A percentile compares a stretch with the other conserved stretches of the same genome.
These are phyloP conservation scores for Bryum argenteum DNA, from an alignment of 225 moss, liverwort and hornwort genomes.

Conservation along the genomic window DNA sequence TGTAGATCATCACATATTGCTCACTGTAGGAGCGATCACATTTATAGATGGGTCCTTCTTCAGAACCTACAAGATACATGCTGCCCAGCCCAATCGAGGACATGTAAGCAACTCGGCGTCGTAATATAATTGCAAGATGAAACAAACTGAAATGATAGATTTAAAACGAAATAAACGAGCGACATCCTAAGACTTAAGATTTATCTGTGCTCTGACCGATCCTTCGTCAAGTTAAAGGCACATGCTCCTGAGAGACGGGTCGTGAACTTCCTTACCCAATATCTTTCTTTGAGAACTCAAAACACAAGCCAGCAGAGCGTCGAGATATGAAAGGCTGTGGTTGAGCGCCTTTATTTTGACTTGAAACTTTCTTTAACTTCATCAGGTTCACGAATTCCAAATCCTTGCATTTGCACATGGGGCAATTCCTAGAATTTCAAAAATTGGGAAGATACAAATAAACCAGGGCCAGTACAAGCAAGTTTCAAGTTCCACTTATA, in stretches of 20 bases:
- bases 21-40: slow-evolving; percentile 95
- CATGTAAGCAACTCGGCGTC: slow-evolving; percentile 5
- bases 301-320: slow-evolving; percentile 89
- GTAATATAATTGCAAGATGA: slow-evolving; percentile 17
- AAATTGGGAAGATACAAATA: slow-evolving; percentile 18
- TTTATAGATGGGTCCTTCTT: slow-evolving; percentile 93
- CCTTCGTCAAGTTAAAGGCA: neutral
- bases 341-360: slow-evolving; percentile 82
- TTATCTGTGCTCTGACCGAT: neutral
- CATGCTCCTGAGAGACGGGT: neutral
- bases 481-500: neutral
- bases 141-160: slow-evolving; percentile 4
- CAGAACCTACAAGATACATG: slow-evolving; percentile 91
- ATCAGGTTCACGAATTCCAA: slow-evolving; percentile 90
- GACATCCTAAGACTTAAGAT: neutral
- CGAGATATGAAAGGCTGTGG: slow-evolving; percentile 94
- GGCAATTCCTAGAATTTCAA: slow-evolving; percentile 32
- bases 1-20: slow-evolving; percentile 82
- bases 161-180: too few species aligned
- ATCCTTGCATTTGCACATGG: slow-evolving; percentile 64
- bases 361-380: slow-evolving; percentile 75
- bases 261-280: slow-evolving; percentile 52
- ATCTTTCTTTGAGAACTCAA: slow-evolving; percentile 85
- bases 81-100: slow-evolving; percentile 40
- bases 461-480: slow-evolving; percentile 21